Evolutionary conservation across 129 eudicot species (phyloP).

Genomic region (Dittrichia graveolens): DNA sequence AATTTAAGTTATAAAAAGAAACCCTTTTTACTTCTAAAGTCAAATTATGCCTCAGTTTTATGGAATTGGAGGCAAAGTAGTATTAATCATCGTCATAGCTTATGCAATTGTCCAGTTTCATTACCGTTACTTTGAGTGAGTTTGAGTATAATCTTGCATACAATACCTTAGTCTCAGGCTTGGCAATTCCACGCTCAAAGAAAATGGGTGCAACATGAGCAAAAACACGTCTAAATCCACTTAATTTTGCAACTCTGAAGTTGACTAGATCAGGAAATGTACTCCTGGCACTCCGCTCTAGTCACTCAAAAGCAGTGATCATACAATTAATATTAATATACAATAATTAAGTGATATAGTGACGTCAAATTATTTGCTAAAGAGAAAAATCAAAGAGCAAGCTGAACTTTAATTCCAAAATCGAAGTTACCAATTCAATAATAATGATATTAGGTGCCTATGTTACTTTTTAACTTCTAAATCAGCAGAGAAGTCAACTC

Average conservation of each 20-base stretch:
- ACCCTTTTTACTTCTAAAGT: not conserved
- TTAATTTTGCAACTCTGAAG: slow-evolving; percentile 78
- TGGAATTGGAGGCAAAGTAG: not conserved
- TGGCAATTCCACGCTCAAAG: slow-evolving; percentile 93
- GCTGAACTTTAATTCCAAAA: not conserved
- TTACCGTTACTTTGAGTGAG: not conserved
- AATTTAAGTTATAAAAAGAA: not conserved
- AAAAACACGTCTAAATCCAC: slow-evolving; percentile 85
- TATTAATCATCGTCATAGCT: slow-evolving; percentile 3
- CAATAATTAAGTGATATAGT: not conserved
- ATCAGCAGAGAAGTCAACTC: too few relatives aligned
- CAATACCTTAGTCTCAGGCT: slow-evolving; percentile 84
- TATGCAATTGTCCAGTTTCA: not conserved
- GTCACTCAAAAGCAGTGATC: slow-evolving; percentile 26
- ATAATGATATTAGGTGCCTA: not conserved
- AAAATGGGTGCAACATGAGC: slow-evolving; percentile 94
- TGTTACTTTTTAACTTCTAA: too few relatives aligned
- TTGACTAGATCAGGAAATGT: slow-evolving; percentile 84
- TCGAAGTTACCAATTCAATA: not conserved
- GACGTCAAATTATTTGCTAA: not conserved
- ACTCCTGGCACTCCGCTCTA: slow-evolving; percentile 91
- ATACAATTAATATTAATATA: slow-evolving; percentile 8
- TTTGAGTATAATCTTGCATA: not conserved
- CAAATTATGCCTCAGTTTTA: not conserved
- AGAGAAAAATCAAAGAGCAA: not conserved